Evolutionary conservation across 345 rosid species (phyloP).

Genomic region (Linum lewisii): DNA sequence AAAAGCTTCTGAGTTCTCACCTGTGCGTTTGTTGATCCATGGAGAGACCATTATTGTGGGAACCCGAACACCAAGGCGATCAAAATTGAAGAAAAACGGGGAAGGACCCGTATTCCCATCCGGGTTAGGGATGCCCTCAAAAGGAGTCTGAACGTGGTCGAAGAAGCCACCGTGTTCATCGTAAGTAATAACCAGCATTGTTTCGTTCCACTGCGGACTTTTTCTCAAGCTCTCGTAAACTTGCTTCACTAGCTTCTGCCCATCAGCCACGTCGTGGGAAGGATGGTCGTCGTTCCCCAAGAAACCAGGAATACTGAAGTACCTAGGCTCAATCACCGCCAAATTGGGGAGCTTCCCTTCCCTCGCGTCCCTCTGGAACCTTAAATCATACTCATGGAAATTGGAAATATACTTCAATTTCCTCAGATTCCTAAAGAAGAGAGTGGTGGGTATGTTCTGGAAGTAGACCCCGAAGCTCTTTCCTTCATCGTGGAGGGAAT

Average conservation of each 20-base stretch:
- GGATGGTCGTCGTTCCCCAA: slow-evolving; percentile 96
- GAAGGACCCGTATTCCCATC: slow-evolving; percentile 92
- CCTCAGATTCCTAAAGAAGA: slow-evolving; percentile 82
- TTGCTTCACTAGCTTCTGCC: slow-evolving; percentile 73
- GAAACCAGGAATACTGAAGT: slow-evolving; percentile 53
- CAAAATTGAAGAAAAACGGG: slow-evolving; percentile 83
- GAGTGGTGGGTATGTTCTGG: slow-evolving; percentile 66
- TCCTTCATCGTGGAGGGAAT: slow-evolving; percentile 63
- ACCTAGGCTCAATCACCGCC: slow-evolving; percentile 85
- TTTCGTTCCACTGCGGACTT: slow-evolving; percentile 94
- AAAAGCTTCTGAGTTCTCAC: too few species aligned
- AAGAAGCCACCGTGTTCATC: slow-evolving; percentile 96
- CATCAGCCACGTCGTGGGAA: slow-evolving; percentile 81
- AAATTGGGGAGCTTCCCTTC: slow-evolving; percentile 66
- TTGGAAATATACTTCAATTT: slow-evolving; percentile 64
- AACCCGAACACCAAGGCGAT: slow-evolving; percentile 86
- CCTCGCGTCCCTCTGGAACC: slow-evolving; percentile 60
- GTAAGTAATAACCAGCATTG: slow-evolving; percentile 73
- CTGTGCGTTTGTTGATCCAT: slow-evolving; percentile 94
- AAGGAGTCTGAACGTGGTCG: slow-evolving; percentile 87
- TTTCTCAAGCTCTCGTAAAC: slow-evolving; percentile 78
- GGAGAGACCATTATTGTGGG: slow-evolving; percentile 92
- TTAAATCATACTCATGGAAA: slow-evolving; percentile 51
- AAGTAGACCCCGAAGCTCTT: slow-evolving; percentile 69
- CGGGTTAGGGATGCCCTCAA: slow-evolving; percentile 60